Conservation (phyloP, 441 rosid genomes). For the Dalechampia spathulata region DNA sequence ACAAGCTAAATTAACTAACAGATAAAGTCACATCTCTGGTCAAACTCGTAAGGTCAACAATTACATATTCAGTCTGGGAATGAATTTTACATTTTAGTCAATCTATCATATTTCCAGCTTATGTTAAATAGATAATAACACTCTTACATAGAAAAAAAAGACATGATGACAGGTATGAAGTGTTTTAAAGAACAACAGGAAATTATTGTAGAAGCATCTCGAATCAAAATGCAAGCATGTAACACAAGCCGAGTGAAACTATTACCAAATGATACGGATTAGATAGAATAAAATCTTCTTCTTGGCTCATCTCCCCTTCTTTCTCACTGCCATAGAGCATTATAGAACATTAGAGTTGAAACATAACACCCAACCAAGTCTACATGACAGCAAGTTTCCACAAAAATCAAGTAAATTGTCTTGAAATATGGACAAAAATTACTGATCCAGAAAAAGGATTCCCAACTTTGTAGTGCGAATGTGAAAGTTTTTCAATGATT, state of each 20-base stretch:
- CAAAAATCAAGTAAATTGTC: too few relatives aligned
- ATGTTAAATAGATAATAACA: not conserved
- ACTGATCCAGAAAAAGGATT: not conserved
- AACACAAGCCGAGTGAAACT: constrained; percentile 10
- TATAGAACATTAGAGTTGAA: constrained; percentile 14
- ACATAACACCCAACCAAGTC: constrained; percentile 9
- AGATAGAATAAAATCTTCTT: constrained; percentile 80
- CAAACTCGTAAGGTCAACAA: too few relatives aligned
- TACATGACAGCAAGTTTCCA: constrained; percentile 8
- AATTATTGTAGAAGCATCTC: constrained; percentile 9
- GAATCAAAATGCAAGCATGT: constrained; percentile 9
- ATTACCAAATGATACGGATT: constrained; percentile 96
- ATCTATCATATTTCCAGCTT: not conserved
- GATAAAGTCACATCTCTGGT: too few relatives aligned
- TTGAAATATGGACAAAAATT: too few relatives aligned
- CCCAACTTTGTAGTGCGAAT: not conserved
- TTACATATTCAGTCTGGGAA: not conserved
- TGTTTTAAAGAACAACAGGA: not conserved
- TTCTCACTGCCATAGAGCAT: constrained; percentile 54
- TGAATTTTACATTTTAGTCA: not conserved
- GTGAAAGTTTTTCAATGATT: not conserved
- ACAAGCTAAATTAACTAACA: too few relatives aligned
- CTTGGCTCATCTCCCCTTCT: constrained; percentile 62
- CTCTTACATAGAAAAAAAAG: not conserved
- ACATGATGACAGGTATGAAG: not conserved